A percentile compares a stretch with the other conserved stretches of the same genome.
Conservation (phyloP, 768 basidiomycete genomes). For the Harrya chromipes region DNA sequence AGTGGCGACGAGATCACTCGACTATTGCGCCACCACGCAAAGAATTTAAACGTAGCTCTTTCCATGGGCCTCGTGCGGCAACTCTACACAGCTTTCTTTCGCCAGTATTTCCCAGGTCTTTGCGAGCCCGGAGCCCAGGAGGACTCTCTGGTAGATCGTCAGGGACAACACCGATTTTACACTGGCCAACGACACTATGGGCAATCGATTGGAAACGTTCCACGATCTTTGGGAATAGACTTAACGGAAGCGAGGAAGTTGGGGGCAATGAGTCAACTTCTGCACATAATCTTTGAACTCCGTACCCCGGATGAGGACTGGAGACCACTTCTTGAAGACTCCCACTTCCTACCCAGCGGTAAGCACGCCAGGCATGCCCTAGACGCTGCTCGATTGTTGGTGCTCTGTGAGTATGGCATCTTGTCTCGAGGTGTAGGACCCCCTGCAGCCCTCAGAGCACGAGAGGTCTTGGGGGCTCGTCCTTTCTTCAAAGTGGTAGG, state of each 20-base stretch:
- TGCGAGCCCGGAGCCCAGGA: neutral
- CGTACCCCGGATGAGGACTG: neutral
- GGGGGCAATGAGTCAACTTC: neutral
- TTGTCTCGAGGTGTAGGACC: neutral
- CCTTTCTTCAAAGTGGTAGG: neutral
- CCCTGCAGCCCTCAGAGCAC: neutral
- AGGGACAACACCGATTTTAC: conserved; percentile 1
- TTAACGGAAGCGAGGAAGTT: neutral
- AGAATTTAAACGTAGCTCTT: neutral
- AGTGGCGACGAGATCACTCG: neutral
- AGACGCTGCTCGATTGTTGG: too few species aligned
- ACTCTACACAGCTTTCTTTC: neutral
- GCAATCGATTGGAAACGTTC: neutral
- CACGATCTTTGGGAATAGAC: neutral
- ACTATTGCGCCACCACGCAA: neutral
- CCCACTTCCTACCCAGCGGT: too few species aligned
- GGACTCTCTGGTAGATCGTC: neutral
- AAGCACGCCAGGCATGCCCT: too few species aligned
- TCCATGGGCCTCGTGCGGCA: neutral
- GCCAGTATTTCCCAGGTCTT: neutral
- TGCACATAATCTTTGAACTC: neutral
- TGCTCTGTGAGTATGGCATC: neutral
- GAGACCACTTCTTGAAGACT: neutral
- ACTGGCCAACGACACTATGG: neutral
- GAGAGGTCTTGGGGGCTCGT: neutral